Conservation (phyloP, 805 yeast genomes). For the Cyberlindnera mrakii region DNA sequence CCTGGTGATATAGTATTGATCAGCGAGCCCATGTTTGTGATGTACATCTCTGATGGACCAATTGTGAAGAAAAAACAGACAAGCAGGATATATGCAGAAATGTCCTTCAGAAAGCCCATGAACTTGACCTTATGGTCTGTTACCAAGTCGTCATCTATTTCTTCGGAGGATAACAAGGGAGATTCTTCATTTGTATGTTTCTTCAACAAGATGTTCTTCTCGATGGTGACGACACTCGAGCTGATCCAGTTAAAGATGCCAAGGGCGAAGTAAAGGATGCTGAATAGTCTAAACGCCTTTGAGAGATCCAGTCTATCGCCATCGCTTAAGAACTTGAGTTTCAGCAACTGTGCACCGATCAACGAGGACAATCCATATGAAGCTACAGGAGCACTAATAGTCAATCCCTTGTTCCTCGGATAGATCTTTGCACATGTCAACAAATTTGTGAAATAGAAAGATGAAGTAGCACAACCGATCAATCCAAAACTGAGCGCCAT, state of each 20-base stretch:
- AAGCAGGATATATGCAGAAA: conserved; percentile 58
- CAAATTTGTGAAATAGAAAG: conserved; percentile 64
- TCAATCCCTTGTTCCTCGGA: conserved; percentile 68
- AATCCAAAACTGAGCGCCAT: conserved; percentile 47
- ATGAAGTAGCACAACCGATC: conserved; percentile 68
- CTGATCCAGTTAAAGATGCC: conserved; percentile 60
- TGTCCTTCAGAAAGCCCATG: conserved; percentile 32
- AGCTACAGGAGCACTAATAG: conserved; percentile 84
- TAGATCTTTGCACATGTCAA: conserved; percentile 83
- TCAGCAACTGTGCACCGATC: conserved; percentile 59
- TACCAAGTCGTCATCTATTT: conserved; percentile 24
- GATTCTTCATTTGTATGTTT: conserved; percentile 26
- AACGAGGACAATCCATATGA: conserved; percentile 81
- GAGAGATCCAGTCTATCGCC: conserved; percentile 36
- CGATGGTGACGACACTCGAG: conserved; percentile 55
- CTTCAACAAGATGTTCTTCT: conserved; percentile 23
- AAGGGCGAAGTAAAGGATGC: conserved; percentile 45
- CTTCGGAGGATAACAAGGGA: conserved; percentile 26
- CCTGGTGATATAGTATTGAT: conserved; percentile 24
- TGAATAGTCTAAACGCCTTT: conserved; percentile 47
- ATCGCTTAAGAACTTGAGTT: conserved; percentile 26
- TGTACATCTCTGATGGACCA: conserved; percentile 83
- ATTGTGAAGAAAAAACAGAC: conserved; percentile 57
- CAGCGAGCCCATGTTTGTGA: conserved; percentile 77
- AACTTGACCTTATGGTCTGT: conserved; percentile 16